These are phyloP conservation scores for Fusarium coffeatum DNA, from an alignment of 2,329 filamentous ascomycete genomes.

Conservation along the genomic window DNA sequence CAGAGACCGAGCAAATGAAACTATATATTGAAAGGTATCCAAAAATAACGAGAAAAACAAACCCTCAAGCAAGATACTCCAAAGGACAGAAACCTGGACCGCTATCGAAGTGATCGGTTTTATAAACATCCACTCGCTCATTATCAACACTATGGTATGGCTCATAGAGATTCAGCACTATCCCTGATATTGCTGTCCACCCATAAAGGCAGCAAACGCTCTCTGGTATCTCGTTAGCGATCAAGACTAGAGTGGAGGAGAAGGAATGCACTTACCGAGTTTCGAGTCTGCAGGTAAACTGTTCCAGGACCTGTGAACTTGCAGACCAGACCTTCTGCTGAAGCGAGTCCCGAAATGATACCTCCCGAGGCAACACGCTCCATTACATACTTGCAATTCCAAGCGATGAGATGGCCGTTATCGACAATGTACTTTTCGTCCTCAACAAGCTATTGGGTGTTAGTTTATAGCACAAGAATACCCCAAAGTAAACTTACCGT, in stretches of 20 bases:
- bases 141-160: not conserved
- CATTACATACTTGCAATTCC: slow-evolving; percentile 95
- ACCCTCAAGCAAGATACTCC: slow-evolving; percentile 18
- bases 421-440: slow-evolving; percentile 93
- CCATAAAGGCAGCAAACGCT: slow-evolving; percentile 65
- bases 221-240: slow-evolving; percentile 52
- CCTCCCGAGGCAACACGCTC: slow-evolving; percentile 92
- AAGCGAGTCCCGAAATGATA: slow-evolving; percentile 85
- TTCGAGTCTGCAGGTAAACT: slow-evolving; percentile 92
- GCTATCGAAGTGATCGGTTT: not conserved
- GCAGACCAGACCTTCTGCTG: slow-evolving; percentile 90
- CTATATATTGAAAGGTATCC: slow-evolving; percentile 33
- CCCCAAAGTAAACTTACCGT: slow-evolving; percentile 69
- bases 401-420: slow-evolving; percentile 93
- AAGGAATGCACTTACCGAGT: slow-evolving; percentile 66
- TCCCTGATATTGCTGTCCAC: slow-evolving; percentile 56
- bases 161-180: not conserved
- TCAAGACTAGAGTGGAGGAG: not conserved
- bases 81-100: not conserved
- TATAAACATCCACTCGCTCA: not conserved
- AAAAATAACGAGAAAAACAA: slow-evolving; percentile 1
- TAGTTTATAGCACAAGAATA: not conserved
- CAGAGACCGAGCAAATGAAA: not conserved
- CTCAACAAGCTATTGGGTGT: slow-evolving; percentile 60
- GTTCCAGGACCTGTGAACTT: slow-evolving; percentile 94